Conservation (phyloP, 2,329 filamentous ascomycete species). For the Madurella fahalii region DNA sequence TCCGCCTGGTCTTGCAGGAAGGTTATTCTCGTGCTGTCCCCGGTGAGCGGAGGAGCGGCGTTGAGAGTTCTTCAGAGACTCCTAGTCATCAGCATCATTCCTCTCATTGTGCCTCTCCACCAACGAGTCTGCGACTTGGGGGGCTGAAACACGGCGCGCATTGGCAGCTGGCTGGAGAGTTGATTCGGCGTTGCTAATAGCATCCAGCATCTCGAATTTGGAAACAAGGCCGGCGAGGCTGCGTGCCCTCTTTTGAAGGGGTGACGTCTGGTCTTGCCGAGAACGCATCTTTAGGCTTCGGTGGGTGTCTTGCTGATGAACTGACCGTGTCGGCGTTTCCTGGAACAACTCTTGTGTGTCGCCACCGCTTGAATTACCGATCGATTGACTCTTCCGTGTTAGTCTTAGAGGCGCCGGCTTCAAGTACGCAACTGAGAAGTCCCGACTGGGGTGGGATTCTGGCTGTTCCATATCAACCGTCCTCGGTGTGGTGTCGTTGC, state of each 20-base stretch:
- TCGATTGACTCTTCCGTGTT: slow-evolving; percentile 13
- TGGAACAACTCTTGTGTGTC: not conserved
- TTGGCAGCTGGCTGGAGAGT: not conserved
- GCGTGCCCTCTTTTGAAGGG: slow-evolving; percentile 2
- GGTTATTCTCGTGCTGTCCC: not conserved
- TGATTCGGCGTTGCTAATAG: slow-evolving; percentile 21
- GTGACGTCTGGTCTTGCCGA: not conserved
- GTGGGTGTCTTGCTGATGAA: too few relatives aligned
- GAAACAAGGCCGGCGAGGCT: slow-evolving; percentile 32
- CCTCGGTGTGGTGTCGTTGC: too few relatives aligned
- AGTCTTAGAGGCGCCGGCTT: slow-evolving; percentile 22
- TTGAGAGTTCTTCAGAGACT: not conserved
- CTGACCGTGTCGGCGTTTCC: too few relatives aligned
- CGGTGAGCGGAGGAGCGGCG: too few relatives aligned
- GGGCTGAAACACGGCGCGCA: not conserved
- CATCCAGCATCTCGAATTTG: slow-evolving; percentile 33
- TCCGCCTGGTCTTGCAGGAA: not conserved
- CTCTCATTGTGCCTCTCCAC: not conserved
- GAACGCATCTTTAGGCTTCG: too few relatives aligned
- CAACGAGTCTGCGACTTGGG: not conserved
- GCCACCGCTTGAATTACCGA: not conserved
- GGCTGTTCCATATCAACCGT: too few relatives aligned
- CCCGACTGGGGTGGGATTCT: not conserved
- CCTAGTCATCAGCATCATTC: not conserved
- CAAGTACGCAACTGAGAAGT: slow-evolving; percentile 14